Base-by-base conservation (phyloP, 1,284 basidiomycete species). In the Ganoderma sinense region DNA sequence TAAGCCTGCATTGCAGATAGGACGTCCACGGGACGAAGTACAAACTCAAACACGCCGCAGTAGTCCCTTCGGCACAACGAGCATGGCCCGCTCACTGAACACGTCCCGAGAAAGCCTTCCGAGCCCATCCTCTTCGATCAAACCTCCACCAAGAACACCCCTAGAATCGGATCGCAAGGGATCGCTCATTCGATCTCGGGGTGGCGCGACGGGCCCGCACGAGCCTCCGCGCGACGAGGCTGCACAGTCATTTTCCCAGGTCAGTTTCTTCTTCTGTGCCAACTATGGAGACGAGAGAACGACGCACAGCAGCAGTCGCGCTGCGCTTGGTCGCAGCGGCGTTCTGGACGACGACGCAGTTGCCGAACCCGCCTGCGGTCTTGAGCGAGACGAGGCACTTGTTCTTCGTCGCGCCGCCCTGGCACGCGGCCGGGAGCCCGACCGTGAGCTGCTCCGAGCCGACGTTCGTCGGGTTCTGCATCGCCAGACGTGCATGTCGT, bases 301-400 rank as follows among this genome's bases (percentile, higher is more conserved):
- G 10, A 60, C 59, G 59, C 26, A 60, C 63, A 18, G 23, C 53
- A 18, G 53, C 63, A 39, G 51, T 53, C 51, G 20, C 53, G 20
- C 18, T 45, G 20, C 51, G 31, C 53, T 65, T 56, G 51, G 14
- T 29, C 36, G 45, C 16, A 1, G 62, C 23, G 3, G 62, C 29
- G 31, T 71, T 62, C 65, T 71, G 68, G 14, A 84, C 83, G 62
- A 83, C 84, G n/a, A 85, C 82, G 71, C 87, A 89, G 75, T 87
- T 87, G 66, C 86, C 87, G 73, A 87, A 87, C 18, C 84, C 84
- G 26, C 80, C 81, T 40, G 81, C 77, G 31, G 84, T 83, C 61
- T 76, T 82, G 75, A 87, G 82, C 11, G 84, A 82, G 75, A 84
- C 83, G 68, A 89, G 79, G 72, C 88, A 89, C 60, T 80, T 78